These are phyloP conservation scores for Juglanconis sp. DNA, from an alignment of 2,329 filamentous ascomycete species.

Conservation along the genomic window DNA sequence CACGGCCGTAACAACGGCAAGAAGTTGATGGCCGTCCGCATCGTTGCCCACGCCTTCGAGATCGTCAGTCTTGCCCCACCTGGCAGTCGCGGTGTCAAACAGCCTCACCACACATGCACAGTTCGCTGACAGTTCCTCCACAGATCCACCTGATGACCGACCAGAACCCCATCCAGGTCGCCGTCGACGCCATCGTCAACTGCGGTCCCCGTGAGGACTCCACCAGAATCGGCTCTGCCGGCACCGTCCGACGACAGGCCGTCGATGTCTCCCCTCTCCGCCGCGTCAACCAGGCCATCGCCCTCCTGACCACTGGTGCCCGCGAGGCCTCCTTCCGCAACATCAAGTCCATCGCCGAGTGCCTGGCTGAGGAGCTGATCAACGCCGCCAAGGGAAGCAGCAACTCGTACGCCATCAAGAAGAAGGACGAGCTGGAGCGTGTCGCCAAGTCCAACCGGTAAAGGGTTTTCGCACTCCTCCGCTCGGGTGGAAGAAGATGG, in stretches of 20 bases:
- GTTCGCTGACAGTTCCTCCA: slow-evolving; percentile 27
- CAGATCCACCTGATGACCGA: slow-evolving; percentile 99
- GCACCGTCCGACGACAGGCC: slow-evolving; percentile 99
- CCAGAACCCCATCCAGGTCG: slow-evolving; percentile 99
- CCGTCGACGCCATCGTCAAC: slow-evolving; percentile 99
- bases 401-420: slow-evolving; percentile 99
- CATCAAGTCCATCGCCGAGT: slow-evolving; percentile 99
- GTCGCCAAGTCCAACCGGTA: slow-evolving; percentile 99
- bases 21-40: slow-evolving; percentile 99
- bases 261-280: slow-evolving; percentile 99
- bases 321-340: slow-evolving; percentile 99
- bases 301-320: slow-evolving; percentile 97
- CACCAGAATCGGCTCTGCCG: slow-evolving; percentile 98
- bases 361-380: slow-evolving; percentile 99
- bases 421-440: slow-evolving; percentile 99
- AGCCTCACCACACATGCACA: not conserved
- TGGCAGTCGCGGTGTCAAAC: not conserved
- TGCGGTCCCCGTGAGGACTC: slow-evolving; percentile 99
- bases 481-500: slow-evolving; percentile 7
- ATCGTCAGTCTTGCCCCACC: slow-evolving; percentile 62
- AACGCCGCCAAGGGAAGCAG: slow-evolving; percentile 99
- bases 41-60: slow-evolving; percentile 98
- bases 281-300: slow-evolving; percentile 99
- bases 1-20: slow-evolving; percentile 99
- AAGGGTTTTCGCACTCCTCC: slow-evolving; percentile 40